These are phyloP conservation scores for Penicillium polonicum DNA, from an alignment of 2,329 filamentous ascomycete genomes.

Conservation along the genomic window DNA sequence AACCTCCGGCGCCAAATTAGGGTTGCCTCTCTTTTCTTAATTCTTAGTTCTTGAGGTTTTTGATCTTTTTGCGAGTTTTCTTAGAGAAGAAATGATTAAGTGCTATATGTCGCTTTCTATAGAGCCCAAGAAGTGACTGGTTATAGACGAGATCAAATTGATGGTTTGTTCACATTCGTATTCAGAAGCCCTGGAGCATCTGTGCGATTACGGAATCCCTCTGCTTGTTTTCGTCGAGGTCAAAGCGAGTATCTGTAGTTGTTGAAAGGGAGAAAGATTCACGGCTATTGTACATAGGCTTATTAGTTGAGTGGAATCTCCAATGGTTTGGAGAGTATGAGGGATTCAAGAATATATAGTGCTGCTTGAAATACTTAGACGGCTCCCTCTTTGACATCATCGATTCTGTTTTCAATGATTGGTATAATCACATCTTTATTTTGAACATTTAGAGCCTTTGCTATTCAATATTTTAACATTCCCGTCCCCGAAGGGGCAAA, in stretches of 20 bases:
- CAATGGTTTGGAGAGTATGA: neutral
- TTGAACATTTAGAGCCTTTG: neutral
- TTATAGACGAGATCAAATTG: neutral
- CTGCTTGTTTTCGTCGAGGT: neutral
- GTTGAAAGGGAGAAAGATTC: neutral
- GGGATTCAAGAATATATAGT: neutral
- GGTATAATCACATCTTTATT: neutral
- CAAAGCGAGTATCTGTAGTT: neutral
- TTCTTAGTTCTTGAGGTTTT: neutral
- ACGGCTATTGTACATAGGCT: neutral
- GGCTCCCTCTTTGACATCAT: neutral
- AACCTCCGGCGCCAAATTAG: neutral
- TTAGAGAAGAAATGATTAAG: neutral
- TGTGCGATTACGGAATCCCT: neutral
- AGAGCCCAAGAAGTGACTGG: neutral
- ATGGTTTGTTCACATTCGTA: neutral
- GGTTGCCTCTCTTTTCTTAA: neutral
- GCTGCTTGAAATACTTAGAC: neutral
- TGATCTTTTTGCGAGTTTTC: neutral
- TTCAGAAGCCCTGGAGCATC: neutral
- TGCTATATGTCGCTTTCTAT: neutral
- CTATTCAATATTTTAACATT: neutral
- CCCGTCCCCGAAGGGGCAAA: neutral
- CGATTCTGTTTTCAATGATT: neutral
- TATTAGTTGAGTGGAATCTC: neutral